Conservation (phyloP, 1,284 basidiomycete species). For the Puccinia hordei region DNA sequence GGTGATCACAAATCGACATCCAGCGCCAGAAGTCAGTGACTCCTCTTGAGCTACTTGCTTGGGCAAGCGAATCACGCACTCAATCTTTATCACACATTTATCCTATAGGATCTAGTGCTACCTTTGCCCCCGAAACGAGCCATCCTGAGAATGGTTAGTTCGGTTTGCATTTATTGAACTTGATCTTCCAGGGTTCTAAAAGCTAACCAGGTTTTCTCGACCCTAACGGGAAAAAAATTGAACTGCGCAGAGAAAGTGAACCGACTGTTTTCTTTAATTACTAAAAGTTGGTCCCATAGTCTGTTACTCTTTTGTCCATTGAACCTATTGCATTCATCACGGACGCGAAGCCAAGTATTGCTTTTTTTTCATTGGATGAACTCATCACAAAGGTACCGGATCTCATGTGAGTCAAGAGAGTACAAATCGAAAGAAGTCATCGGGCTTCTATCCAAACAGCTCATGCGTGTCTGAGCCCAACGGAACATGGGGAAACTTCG, state of each 20-base stretch:
- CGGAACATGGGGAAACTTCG: constrained; percentile 7
- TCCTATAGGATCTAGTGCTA: constrained; percentile 27
- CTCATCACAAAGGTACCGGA: neutral
- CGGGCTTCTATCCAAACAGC: constrained; percentile 7
- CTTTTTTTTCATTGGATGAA: neutral
- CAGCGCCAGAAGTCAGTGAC: constrained; percentile 2
- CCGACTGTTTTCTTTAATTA: constrained; percentile 18
- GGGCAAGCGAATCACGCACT: neutral
- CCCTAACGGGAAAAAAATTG: neutral
- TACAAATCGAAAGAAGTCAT: constrained; percentile 7
- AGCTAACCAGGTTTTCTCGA: neutral
- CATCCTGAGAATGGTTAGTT: constrained; percentile 28
- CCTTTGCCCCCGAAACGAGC: constrained; percentile 12
- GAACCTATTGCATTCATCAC: neutral
- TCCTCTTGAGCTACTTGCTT: neutral
- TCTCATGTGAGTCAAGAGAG: constrained; percentile 7
- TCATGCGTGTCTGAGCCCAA: constrained; percentile 1
- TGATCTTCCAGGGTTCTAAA: neutral
- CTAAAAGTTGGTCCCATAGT: neutral
- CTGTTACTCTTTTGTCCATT: neutral
- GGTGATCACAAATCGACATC: constrained; percentile 31
- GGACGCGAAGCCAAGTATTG: neutral
- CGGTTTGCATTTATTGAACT: neutral
- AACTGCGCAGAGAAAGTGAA: neutral
- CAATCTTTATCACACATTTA: neutral